These are phyloP conservation scores for Acmispon strigosus DNA, from an alignment of 306 rosid species.

Conservation along the genomic window DNA sequence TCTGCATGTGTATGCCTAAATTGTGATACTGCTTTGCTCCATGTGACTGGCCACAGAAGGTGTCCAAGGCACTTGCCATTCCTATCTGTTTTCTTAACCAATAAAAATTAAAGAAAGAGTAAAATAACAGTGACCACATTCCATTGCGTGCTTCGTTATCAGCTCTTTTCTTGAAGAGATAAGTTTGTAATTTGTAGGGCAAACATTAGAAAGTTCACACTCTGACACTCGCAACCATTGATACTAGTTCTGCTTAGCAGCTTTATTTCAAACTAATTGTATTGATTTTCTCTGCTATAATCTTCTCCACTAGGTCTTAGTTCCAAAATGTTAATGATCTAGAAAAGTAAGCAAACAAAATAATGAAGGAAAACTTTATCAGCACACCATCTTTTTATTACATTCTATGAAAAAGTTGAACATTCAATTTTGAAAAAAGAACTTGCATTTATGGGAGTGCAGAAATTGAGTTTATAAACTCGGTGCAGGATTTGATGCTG, in stretches of 20 bases:
- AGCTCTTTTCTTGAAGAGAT: too few relatives aligned
- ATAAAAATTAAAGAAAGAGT: background rate
- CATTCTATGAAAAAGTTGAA: too few relatives aligned
- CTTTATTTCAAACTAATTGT: too few relatives aligned
- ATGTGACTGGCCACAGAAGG: conserved; percentile 57
- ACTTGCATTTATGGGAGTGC: too few relatives aligned
- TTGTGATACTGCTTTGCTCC: conserved; percentile 59
- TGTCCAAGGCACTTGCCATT: conserved; percentile 63
- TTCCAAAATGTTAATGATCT: background rate
- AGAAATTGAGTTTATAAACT: too few relatives aligned
- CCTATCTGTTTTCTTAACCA: conserved; percentile 35
- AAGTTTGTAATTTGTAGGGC: background rate
- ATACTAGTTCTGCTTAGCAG: background rate
- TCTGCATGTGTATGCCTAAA: conserved; percentile 60
- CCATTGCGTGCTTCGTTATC: too few relatives aligned
- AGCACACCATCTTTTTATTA: too few relatives aligned
- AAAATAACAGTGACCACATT: background rate
- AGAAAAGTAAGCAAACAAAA: background rate
- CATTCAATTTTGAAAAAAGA: too few relatives aligned
- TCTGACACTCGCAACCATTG: background rate
- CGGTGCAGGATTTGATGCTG: too few relatives aligned
- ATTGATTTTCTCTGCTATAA: too few relatives aligned
- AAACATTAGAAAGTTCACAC: background rate
- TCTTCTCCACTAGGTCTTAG: too few relatives aligned
- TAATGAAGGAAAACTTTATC: too few relatives aligned